Percentiles rank a stretch among this genome's conserved stretches.
phyloP scores from a whole-genome alignment of 2,329 filamentous ascomycete species.

The Colletotrichum lentis region DNA sequence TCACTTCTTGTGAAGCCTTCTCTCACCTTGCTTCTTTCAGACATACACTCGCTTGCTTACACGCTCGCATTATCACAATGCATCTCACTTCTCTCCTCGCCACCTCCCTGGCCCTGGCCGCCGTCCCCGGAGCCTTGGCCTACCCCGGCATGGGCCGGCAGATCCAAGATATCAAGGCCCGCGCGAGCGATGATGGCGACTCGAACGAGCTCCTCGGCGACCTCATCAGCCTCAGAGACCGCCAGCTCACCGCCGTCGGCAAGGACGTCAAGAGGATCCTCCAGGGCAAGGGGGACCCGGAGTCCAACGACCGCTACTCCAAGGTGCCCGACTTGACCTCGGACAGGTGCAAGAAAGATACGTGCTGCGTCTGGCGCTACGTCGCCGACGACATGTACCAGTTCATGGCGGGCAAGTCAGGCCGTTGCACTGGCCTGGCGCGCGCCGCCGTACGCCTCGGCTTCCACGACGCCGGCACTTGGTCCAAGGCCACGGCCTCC shows the following conservation, averaged over 20 bases:
- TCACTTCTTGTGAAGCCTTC: constrained; percentile 3
- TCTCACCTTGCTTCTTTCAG: neutral
- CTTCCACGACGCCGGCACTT: constrained; percentile 59
- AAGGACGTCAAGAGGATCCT: constrained; percentile 38
- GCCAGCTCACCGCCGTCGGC: constrained; percentile 36
- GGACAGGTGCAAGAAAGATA: constrained; percentile 48
- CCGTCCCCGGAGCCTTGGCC: constrained; percentile 31
- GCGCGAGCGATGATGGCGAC: constrained; percentile 26
- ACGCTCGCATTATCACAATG: constrained; percentile 15
- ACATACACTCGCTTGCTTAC: neutral
- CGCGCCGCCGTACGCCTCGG: constrained; percentile 57
- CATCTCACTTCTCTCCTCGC: constrained; percentile 35
- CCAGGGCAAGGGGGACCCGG: constrained; percentile 35
- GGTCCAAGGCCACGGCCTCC: constrained; percentile 49
- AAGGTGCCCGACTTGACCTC: constrained; percentile 41
- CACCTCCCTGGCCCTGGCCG: constrained; percentile 34
- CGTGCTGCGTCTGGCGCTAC: constrained; percentile 57
- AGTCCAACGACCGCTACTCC: constrained; percentile 40
- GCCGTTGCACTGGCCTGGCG: constrained; percentile 54
- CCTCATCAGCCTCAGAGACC: constrained; percentile 36
- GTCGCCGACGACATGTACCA: constrained; percentile 51
- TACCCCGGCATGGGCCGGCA: constrained; percentile 38
- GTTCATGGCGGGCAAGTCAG: constrained; percentile 49
- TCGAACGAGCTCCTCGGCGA: constrained; percentile 40
- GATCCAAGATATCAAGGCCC: constrained; percentile 38